phyloP scores from a whole-genome alignment of 2,329 filamentous ascomycete species.

The Emmonsiellopsis sp. region DNA sequence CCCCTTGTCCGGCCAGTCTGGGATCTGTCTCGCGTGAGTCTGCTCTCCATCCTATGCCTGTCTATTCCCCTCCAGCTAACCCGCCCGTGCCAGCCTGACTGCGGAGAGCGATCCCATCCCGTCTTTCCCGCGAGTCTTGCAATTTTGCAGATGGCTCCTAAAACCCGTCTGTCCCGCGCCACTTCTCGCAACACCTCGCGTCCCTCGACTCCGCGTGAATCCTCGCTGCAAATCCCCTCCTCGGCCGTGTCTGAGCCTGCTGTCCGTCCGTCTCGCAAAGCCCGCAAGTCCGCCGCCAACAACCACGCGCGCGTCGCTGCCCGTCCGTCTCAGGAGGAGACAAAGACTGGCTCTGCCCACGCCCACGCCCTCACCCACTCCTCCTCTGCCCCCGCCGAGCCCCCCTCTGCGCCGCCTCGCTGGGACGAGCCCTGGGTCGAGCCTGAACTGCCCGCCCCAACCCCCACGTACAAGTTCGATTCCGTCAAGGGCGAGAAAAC shows the following conservation, averaged over 20 bases:
- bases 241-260: conserved; percentile 21
- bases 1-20: neutral
- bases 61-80: conserved; percentile 22
- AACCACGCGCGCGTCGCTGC: conserved; percentile 19
- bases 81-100: conserved; percentile 20
- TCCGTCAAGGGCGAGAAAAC: neutral
- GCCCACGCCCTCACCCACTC: neutral
- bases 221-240: conserved; percentile 14
- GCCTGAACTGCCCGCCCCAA: neutral
- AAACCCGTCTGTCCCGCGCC: conserved; percentile 25
- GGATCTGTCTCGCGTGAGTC: neutral
- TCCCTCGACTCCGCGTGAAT: conserved; percentile 22
- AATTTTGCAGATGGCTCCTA: conserved; percentile 22
- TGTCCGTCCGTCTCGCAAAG: conserved; percentile 20
- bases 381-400: neutral
- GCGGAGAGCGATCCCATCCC: conserved; percentile 5
- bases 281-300: conserved; percentile 21
- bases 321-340: conserved; percentile 12
- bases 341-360: conserved; percentile 3
- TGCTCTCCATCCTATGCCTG: conserved; percentile 7
- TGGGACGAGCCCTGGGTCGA: conserved; percentile 1
- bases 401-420: neutral
- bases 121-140: conserved; percentile 1
- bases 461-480: conserved; percentile 1
- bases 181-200: conserved; percentile 22